phyloP scores from a whole-genome alignment of 2,329 filamentous ascomycete genomes.

The Calonectria multiphialidica region DNA sequence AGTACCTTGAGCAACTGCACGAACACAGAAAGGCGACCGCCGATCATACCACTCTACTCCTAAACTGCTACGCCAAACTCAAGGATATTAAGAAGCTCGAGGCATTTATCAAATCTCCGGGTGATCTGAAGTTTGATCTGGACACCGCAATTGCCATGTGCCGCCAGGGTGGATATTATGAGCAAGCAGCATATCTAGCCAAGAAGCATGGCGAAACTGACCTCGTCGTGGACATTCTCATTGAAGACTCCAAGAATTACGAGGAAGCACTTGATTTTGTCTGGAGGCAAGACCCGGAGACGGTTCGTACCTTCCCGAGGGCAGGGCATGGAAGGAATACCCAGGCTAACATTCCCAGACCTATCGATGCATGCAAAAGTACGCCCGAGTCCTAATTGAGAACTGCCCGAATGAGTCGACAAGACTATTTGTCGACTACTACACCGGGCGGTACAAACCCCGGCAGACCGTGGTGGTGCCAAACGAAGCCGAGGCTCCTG shows the following conservation, averaged over 20 bases:
- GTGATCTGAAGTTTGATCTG: constrained; percentile 94
- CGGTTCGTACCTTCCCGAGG: constrained; percentile 63
- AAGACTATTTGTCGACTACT: constrained; percentile 92
- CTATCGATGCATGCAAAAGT: constrained; percentile 93
- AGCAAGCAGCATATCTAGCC: constrained; percentile 95
- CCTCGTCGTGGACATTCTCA: constrained; percentile 92
- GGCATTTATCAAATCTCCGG: constrained; percentile 95
- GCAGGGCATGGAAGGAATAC: rapidly evolving
- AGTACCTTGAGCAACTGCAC: constrained; percentile 96
- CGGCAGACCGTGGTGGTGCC: constrained; percentile 67
- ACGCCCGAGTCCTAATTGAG: constrained; percentile 89
- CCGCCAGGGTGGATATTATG: constrained; percentile 94
- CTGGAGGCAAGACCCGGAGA: constrained; percentile 84
- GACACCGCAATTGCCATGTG: constrained; percentile 99
- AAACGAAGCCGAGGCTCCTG: constrained; percentile 51
- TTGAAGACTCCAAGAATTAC: constrained; percentile 95
- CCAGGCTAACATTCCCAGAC: constrained; percentile 66
- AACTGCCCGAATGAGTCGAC: constrained; percentile 88
- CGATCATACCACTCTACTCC: constrained; percentile 92
- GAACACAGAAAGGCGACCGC: constrained; percentile 93
- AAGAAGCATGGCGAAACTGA: constrained; percentile 95
- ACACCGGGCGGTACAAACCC: constrained; percentile 85
- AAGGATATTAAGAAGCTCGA: constrained; percentile 98
- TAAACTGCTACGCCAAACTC: constrained; percentile 98
- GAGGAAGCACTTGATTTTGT: constrained; percentile 91